phyloP scores from a whole-genome alignment of 768 basidiomycete species.

The Psilocybe tampanensis region DNA sequence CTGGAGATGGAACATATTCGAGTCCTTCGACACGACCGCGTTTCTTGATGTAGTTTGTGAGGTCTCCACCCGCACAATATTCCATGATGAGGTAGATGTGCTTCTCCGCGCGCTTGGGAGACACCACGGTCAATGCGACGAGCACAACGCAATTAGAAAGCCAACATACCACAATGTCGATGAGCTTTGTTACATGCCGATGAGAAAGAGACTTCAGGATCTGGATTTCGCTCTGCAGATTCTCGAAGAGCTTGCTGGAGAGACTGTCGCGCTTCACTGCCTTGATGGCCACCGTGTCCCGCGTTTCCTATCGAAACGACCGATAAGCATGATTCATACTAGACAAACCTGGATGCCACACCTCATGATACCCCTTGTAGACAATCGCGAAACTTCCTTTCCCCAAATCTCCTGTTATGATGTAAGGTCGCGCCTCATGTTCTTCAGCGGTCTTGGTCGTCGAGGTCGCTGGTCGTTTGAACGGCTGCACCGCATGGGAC shows the following conservation, averaged over 20 bases:
- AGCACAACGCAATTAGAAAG: background rate
- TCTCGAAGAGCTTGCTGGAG: conserved; percentile 91
- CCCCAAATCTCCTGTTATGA: conserved; percentile 76
- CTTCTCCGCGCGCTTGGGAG: conserved; percentile 65
- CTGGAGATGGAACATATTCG: conserved; percentile 74
- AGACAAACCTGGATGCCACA: conserved; percentile 35
- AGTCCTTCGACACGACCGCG: conserved; percentile 91
- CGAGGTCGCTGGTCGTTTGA: conserved; percentile 18
- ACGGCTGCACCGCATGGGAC: conserved; percentile 20
- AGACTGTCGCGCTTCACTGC: conserved; percentile 88
- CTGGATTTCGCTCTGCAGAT: conserved; percentile 96
- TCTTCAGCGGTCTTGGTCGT: conserved; percentile 45
- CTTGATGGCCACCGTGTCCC: conserved; percentile 88
- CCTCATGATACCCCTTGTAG: conserved; percentile 91
- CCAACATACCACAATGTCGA: conserved; percentile 82
- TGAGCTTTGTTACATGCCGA: conserved; percentile 88
- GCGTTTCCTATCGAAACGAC: conserved; percentile 57
- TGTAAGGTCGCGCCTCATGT: conserved; percentile 75
- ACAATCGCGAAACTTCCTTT: conserved; percentile 97
- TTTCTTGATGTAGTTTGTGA: conserved; percentile 96
- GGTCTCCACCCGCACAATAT: conserved; percentile 93
- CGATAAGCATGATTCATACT: background rate
- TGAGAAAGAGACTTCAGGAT: conserved; percentile 94
- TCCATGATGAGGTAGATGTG: conserved; percentile 97
- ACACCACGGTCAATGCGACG: background rate